Conservation (phyloP, 192 early-diverging fungal species). For the Backusella mclennaniae region DNA sequence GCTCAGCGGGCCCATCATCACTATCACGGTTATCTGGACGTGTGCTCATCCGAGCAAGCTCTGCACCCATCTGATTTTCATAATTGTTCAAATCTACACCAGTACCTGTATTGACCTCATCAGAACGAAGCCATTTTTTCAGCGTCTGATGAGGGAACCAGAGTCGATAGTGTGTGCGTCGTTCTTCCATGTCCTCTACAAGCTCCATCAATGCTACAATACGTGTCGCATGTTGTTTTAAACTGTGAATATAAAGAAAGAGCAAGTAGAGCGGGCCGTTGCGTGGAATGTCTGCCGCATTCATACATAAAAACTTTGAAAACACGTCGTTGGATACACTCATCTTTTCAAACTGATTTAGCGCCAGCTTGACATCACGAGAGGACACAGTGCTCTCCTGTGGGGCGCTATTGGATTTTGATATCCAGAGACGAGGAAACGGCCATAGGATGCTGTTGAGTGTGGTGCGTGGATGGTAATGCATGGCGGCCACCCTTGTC, state of each 20-base stretch:
- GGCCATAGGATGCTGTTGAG: constrained; percentile 7
- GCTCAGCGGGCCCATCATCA: neutral
- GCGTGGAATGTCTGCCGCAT: neutral
- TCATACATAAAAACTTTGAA: neutral
- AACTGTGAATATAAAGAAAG: neutral
- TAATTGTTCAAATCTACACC: neutral
- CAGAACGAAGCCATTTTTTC: constrained; percentile 12
- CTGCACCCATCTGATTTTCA: neutral
- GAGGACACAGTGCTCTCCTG: neutral
- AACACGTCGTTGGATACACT: neutral
- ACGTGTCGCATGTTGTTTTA: neutral
- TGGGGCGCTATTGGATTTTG: neutral
- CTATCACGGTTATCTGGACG: constrained; percentile 4
- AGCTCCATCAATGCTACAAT: neutral
- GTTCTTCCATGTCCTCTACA: neutral
- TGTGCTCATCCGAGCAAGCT: neutral
- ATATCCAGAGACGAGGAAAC: neutral
- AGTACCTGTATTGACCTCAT: neutral
- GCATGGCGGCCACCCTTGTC: neutral
- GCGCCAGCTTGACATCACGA: neutral
- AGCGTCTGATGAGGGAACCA: constrained; percentile 11
- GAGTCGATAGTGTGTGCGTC: neutral
- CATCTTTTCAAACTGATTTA: neutral
- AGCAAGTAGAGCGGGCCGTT: neutral
- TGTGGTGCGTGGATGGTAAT: neutral